Evolutionary conservation across 352 stramenopile species (phyloP).

Genomic region (Phytophthora vignae): DNA sequence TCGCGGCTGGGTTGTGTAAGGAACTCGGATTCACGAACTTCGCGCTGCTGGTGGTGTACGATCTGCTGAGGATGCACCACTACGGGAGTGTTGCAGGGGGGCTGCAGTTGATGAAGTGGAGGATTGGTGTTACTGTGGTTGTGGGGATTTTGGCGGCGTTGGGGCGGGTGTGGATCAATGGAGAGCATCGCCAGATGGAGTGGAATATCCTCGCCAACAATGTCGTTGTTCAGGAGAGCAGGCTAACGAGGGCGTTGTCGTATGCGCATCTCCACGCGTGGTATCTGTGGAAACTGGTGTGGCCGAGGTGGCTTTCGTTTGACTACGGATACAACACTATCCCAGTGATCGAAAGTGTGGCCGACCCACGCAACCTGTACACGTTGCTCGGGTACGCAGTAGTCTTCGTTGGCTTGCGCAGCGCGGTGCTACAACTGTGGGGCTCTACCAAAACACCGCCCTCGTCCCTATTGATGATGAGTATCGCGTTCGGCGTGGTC

Average conservation of each 20-base stretch:
- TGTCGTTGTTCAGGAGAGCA: conserved; percentile 61
- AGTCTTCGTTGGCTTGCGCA: conserved; percentile 43
- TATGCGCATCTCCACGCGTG: conserved; percentile 89
- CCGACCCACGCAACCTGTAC: conserved; percentile 68
- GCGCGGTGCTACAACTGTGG: conserved; percentile 19
- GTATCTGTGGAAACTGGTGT: conserved; percentile 92
- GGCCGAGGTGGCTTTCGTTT: conserved; percentile 87
- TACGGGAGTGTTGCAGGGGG: neutral
- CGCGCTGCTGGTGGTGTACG: conserved; percentile 75
- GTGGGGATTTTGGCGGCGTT: conserved; percentile 36
- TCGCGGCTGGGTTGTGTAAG: conserved; percentile 81
- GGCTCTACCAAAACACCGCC: conserved; percentile 16
- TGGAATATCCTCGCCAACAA: conserved; percentile 92
- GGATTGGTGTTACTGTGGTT: conserved; percentile 18
- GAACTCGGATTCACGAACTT: conserved; percentile 90
- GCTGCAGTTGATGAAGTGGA: conserved; percentile 12
- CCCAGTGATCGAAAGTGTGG: conserved; percentile 60
- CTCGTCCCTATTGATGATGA: conserved; percentile 52
- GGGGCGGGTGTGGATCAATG: conserved; percentile 73
- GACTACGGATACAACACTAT: conserved; percentile 93
- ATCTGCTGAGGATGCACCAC: conserved; percentile 43
- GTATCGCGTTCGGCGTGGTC: conserved; percentile 79
- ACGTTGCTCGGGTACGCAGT: conserved; percentile 67
- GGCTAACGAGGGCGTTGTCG: conserved; percentile 59
- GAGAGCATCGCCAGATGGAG: conserved; percentile 63